phyloP scores from a whole-genome alignment of 768 basidiomycete genomes.

The Tylopilus intermedius region DNA sequence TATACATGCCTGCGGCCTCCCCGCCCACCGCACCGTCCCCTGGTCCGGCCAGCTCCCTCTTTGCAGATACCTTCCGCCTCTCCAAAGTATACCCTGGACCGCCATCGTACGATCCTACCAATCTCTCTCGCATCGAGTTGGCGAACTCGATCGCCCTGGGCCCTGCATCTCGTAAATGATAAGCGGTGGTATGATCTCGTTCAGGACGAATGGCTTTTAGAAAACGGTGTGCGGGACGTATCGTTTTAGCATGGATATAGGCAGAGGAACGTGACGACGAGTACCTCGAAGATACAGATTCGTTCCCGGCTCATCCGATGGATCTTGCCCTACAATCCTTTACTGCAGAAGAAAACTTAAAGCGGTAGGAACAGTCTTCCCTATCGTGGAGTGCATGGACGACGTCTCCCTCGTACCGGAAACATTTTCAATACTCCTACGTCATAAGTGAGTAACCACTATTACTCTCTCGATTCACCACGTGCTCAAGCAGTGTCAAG shows the following conservation, averaged over 20 bases:
- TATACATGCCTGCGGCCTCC: slow-evolving; percentile 51
- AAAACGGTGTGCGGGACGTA: slow-evolving; percentile 62
- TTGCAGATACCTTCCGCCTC: slow-evolving; percentile 28
- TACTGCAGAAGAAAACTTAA: slow-evolving; percentile 27
- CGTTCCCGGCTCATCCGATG: slow-evolving; percentile 33
- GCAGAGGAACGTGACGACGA: slow-evolving; percentile 27
- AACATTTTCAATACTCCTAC: slow-evolving; percentile 70
- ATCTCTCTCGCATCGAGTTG: no score
- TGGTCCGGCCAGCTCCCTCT: slow-evolving; percentile 45
- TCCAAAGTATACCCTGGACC: slow-evolving; percentile 4
- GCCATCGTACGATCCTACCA: background rate
- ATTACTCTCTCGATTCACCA: background rate
- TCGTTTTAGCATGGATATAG: slow-evolving; percentile 37
- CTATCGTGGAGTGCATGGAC: slow-evolving; percentile 19
- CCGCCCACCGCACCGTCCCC: slow-evolving; percentile 64
- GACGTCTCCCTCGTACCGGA: slow-evolving; percentile 46
- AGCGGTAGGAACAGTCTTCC: slow-evolving; percentile 24
- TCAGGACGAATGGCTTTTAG: slow-evolving; percentile 75
- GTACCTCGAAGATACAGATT: slow-evolving; percentile 29
- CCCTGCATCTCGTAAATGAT: background rate
- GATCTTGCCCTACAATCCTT: slow-evolving; percentile 40
- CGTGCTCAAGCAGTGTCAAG: slow-evolving; percentile 33
- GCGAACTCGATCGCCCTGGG: no score
- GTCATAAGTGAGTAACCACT: slow-evolving; percentile 50
- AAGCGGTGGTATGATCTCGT: slow-evolving; percentile 65